Evolutionary conservation across 225 moss, liverwort and hornwort species (phyloP), one percentile per base, ranked within the genome.

Genomic region (Pleurozium schreberi): DNA sequence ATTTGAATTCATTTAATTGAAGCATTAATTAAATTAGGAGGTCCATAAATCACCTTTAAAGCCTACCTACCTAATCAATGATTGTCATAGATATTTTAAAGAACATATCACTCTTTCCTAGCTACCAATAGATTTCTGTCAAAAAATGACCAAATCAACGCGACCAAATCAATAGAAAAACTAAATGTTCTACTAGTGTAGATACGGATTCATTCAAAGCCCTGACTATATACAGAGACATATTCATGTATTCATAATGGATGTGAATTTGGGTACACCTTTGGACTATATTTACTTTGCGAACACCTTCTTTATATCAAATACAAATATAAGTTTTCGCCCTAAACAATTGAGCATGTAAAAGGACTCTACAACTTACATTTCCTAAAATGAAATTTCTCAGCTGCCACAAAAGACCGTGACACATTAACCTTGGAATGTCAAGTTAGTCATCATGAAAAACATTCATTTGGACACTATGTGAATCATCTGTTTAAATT

Each of bases 371-470:
- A 18, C n/a, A n/a, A n/a, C n/a, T n/a, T n/a, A 49, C 7, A 20
- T 33, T 75, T 33, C 6, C 6, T 11, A 31, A 8, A 49, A 33
- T 12, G 7, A 19, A 31, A 50, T 33, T 45, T 50, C 5, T 33
- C 5, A 49, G 20, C 2, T 20, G 2, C 20, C 12, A 20, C 8
- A 20, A 75, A 43, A 75, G 2, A 33, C 12, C 8, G 20, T 21
- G 12, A 33, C 7, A 31, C 11, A 28, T 43, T 28, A 73, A 27
- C 1, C 10, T 2, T 43, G 0, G 0, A 42, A 43, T 0, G 0
- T 13, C 2, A 1, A 2, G 4, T 21, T n/a, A 2, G 5, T 26
- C 5, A 14, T 26, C 0, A 42, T 42, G 5, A 26, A 70, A 69
- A 42, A 42, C 70, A 70, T 23, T 5, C 5, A 42, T 14, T 42